A percentile compares a stretch with the other conserved stretches of the same genome.
Evolutionary conservation across 169 alveolate species (phyloP).

Genomic region (Plasmodium cynomolgi): DNA sequence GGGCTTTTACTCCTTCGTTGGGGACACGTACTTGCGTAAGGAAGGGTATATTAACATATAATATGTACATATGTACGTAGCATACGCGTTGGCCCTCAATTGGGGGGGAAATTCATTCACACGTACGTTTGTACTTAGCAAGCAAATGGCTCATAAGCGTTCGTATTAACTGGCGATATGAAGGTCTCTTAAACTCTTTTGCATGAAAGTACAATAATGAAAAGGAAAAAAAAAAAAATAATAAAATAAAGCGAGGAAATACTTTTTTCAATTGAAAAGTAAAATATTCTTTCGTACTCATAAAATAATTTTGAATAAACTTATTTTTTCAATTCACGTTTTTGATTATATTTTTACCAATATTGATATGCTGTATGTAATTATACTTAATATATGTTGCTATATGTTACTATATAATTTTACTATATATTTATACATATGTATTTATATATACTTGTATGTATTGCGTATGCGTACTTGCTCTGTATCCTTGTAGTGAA

Average conservation of each 20-base stretch:
- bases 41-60: not conserved
- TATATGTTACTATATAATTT: not conserved
- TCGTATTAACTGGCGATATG: not conserved
- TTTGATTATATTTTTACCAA: not conserved
- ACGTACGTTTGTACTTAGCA: not conserved
- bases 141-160: not conserved
- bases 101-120: not conserved
- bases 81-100: not conserved
- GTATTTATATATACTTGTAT: not conserved
- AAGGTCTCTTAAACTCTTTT: not conserved
- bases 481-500: not conserved
- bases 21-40: not conserved
- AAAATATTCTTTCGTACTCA: not conserved
- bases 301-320: not conserved
- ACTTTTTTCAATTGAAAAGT: not conserved
- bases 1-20: not conserved
- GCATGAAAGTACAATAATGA: not conserved
- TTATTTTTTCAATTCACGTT: not conserved
- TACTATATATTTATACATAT: not conserved
- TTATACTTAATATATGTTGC: not conserved
- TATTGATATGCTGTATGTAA: not conserved
- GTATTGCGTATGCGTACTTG: not conserved
- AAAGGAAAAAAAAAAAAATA: not conserved
- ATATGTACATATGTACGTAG: not conserved
- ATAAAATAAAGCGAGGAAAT: not conserved